Base-by-base conservation (phyloP, 768 basidiomycete species). In the Tylopilus vinaceipallidus region DNA sequence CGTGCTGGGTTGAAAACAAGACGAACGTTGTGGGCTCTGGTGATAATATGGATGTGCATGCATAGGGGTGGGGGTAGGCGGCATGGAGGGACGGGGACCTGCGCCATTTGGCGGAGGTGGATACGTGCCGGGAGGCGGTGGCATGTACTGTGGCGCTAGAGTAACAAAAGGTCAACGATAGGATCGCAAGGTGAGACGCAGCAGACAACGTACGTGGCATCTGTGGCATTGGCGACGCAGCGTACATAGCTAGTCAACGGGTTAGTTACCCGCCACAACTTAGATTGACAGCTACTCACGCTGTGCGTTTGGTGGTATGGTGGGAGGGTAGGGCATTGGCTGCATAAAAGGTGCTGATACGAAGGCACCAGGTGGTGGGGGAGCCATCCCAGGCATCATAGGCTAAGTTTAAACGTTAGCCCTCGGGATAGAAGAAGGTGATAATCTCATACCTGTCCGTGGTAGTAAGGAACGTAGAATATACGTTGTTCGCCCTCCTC, bases 21-120 rank as follows among this genome's bases (percentile, higher is more conserved):
- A 64, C 78, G 39, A 76, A 93, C 91, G 70, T 73, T 93, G 91
- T 50, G 91, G 91, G 65, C 89, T 91, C 63, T 91, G 91, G 62
- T 91, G 88, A 64, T 92, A 92, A 68, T 91, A 91, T 67, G 86
- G 80, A 59, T 91, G 89, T 23, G 91, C 86, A 63, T 91, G 90
- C 35, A 86, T 77, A 13, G 88, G 91, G 55, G 92, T 89, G 3
- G 91, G 91, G 9, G 90, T 91, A 9, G 91, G 88, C n/a, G 91
- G 91, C 86, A 92, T 90, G 14, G 90, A 91, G 22, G 87, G 90
- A 53, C 90, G 81, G 16, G 84, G 88, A 33, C 80, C 88, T 27
- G 80, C 81, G 39, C 86, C 86, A 58, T 88, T 90, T 20, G 90
- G 87, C 42, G 84, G 86, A 3, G 83, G 80, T 14, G 86, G 87